Evolutionary conservation across 768 basidiomycete species (phyloP).

Genomic region (Plicaturopsis crispa): DNA sequence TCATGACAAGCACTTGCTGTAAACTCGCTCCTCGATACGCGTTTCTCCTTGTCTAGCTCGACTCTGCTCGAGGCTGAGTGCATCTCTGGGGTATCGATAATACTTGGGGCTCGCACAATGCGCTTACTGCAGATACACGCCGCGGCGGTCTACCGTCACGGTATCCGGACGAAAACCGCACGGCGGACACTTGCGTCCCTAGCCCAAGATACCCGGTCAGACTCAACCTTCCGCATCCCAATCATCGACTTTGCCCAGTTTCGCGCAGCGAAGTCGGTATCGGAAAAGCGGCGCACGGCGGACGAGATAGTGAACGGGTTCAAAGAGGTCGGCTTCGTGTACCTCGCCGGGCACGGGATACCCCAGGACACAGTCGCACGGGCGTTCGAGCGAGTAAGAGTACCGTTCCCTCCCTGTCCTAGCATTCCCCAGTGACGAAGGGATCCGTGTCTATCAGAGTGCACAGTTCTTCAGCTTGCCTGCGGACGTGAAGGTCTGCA

Average conservation of each 20-base stretch:
- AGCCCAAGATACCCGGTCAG: conserved; percentile 25
- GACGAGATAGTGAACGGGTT: conserved; percentile 53
- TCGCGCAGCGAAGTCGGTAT: conserved; percentile 34
- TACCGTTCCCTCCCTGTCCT: neutral
- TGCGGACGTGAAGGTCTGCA: conserved; percentile 45
- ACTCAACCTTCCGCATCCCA: conserved; percentile 54
- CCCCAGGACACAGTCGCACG: conserved; percentile 43
- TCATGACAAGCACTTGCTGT: no score
- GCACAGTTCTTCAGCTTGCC: conserved; percentile 69
- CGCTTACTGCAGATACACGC: no score
- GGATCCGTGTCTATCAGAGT: conserved; percentile 39
- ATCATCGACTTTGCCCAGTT: conserved; percentile 74
- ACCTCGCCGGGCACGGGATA: conserved; percentile 70
- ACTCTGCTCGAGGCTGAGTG: no score
- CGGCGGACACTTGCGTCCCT: neutral
- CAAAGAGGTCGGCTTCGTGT: conserved; percentile 77
- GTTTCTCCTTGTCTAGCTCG: no score
- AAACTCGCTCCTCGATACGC: no score
- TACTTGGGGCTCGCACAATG: no score
- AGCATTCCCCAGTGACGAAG: no score
- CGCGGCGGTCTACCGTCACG: no score
- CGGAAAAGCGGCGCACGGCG: conserved; percentile 47
- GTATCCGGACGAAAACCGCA: no score
- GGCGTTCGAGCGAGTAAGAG: conserved; percentile 57
- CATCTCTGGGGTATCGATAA: no score